These are phyloP conservation scores for Stevia rebaudiana DNA, from an alignment of 140 eudicot genomes.

Conservation along the genomic window DNA sequence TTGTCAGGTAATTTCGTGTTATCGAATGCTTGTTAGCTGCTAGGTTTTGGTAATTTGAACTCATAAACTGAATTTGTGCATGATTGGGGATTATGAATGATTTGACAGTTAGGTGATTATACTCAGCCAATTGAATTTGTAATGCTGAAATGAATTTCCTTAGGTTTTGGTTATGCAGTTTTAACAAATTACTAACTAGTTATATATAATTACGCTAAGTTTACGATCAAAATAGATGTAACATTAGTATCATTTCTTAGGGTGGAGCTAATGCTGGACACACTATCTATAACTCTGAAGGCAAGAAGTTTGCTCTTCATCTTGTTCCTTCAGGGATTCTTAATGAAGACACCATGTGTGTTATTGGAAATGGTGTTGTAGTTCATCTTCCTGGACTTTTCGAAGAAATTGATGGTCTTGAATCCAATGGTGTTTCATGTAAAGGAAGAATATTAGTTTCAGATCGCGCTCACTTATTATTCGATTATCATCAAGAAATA, in stretches of 20 bases:
- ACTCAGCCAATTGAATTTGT: background rate
- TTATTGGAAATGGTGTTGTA: conserved; percentile 95
- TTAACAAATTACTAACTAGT: background rate
- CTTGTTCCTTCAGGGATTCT: conserved; percentile 97
- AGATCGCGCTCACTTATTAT: conserved; percentile 86
- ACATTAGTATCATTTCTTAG: conserved; percentile 21
- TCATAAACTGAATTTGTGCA: background rate
- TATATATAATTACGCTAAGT: background rate
- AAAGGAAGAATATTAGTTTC: conserved; percentile 79
- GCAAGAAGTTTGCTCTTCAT: conserved; percentile 95
- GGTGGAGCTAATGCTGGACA: conserved; percentile 99
- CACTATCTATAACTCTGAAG: conserved; percentile 90
- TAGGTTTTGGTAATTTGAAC: background rate
- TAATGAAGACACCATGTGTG: conserved; percentile 73
- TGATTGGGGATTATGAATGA: background rate
- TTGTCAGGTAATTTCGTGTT: conserved; percentile 56
- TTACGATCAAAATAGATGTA: background rate
- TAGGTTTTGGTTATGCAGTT: background rate
- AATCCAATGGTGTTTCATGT: conserved; percentile 81
- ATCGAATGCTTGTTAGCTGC: background rate
- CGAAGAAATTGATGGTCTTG: conserved; percentile 85
- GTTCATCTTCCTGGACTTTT: conserved; percentile 84
- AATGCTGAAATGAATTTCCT: background rate
- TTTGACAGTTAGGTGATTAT: background rate
- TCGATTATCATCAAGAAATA: conserved; percentile 78